Conservation (phyloP, 2,329 filamentous ascomycete species). For the Kalmusia sp. region DNA sequence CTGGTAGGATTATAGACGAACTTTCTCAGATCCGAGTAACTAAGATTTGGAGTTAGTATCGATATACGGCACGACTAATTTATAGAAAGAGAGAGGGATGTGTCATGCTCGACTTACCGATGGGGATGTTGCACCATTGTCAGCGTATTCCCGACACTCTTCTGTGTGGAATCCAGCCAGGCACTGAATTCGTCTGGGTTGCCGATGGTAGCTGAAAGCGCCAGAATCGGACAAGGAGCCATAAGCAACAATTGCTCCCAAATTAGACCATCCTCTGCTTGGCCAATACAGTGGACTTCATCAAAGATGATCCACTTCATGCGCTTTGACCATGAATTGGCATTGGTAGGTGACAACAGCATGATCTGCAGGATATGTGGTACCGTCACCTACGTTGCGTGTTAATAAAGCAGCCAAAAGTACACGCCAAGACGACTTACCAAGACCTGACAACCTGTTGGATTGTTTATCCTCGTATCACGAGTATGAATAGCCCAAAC, state of each 20-base stretch:
- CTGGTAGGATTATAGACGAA: slow-evolving; percentile 66
- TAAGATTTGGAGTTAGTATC: slow-evolving; percentile 19
- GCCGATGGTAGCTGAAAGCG: slow-evolving; percentile 79
- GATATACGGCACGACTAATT: too few relatives aligned
- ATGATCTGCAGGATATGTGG: slow-evolving; percentile 82
- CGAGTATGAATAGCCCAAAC: slow-evolving; percentile 82
- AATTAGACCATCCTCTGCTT: slow-evolving; percentile 76
- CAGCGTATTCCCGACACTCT: slow-evolving; percentile 67
- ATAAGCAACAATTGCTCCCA: slow-evolving; percentile 81
- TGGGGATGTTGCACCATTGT: slow-evolving; percentile 70
- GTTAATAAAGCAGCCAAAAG: not conserved
- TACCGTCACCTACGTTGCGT: slow-evolving; percentile 59
- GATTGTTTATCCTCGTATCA: slow-evolving; percentile 77
- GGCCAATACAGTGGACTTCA: slow-evolving; percentile 81
- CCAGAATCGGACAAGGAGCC: slow-evolving; percentile 78
- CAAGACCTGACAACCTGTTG: slow-evolving; percentile 74
- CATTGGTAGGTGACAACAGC: slow-evolving; percentile 70
- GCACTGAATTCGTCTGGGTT: slow-evolving; percentile 74
- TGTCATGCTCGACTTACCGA: not conserved
- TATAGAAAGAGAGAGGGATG: too few relatives aligned
- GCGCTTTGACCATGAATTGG: slow-evolving; percentile 70
- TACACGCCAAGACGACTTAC: slow-evolving; percentile 49
- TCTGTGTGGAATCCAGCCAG: slow-evolving; percentile 72
- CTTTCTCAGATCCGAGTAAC: slow-evolving; percentile 81
- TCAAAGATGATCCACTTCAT: slow-evolving; percentile 82